Conservation (phyloP, 768 basidiomycete species). For the Termitomyces bulborhizus region DNA sequence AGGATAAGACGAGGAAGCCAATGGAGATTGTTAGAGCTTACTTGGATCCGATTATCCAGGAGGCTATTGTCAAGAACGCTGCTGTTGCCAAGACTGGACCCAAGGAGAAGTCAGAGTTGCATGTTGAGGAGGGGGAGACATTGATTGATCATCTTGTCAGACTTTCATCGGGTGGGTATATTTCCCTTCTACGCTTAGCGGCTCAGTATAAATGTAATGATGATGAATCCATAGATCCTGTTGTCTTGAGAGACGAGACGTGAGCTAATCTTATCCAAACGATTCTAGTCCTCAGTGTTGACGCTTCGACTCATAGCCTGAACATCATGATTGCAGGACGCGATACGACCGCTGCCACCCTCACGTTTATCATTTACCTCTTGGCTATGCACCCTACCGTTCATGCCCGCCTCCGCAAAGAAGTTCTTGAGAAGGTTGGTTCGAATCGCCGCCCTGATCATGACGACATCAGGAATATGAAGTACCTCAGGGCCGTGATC, state of each 20-base stretch:
- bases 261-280: conserved; percentile 21
- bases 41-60: conserved; percentile 45
- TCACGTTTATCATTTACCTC: conserved; percentile 36
- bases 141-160: conserved; percentile 52
- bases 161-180: conserved; percentile 32
- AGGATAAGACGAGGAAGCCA: conserved; percentile 37
- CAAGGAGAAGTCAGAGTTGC: conserved; percentile 22
- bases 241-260: conserved; percentile 44
- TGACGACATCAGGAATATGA: conserved; percentile 56
- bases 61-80: conserved; percentile 36
- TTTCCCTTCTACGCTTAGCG: background rate
- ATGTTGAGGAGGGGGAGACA: conserved; percentile 36
- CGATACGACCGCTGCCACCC: conserved; percentile 39
- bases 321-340: conserved; percentile 45
- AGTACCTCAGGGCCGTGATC: conserved; percentile 57
- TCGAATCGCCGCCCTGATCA: conserved; percentile 40
- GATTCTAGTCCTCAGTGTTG: conserved; percentile 16
- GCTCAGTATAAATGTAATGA: background rate
- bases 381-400: conserved; percentile 48
- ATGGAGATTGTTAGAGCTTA: conserved; percentile 51
- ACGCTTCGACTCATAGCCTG: conserved; percentile 18
- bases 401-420: conserved; percentile 42
- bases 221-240: conserved; percentile 24
- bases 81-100: conserved; percentile 4
- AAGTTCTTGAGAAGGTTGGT: conserved; percentile 50